Conservation (phyloP, 1,284 basidiomycete genomes). For the Ustilago hordei region DNA sequence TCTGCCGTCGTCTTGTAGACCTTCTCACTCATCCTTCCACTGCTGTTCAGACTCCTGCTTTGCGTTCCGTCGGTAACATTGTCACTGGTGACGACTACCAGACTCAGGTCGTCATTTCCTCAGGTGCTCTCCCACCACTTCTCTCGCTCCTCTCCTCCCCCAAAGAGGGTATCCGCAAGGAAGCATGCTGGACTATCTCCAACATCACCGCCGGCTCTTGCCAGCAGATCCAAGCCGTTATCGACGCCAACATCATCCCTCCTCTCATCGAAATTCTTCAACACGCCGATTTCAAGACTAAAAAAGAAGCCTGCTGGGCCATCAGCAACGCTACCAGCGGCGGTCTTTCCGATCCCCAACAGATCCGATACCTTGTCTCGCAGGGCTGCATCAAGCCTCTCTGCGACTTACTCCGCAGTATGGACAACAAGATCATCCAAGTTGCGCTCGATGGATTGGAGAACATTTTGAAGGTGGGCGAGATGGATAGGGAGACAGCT, state of each 20-base stretch:
- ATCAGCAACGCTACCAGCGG: slow-evolving; percentile 99
- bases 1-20: slow-evolving; percentile 96
- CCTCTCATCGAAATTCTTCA: slow-evolving; percentile 98
- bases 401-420: slow-evolving; percentile 93
- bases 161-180: slow-evolving; percentile 92
- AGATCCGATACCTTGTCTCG: slow-evolving; percentile 96
- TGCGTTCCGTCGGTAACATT: slow-evolving; percentile 98
- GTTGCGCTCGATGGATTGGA: slow-evolving; percentile 96
- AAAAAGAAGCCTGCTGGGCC: slow-evolving; percentile 99
- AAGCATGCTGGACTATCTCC: slow-evolving; percentile 99
- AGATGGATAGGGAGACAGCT: slow-evolving; percentile 88
- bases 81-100: slow-evolving; percentile 98
- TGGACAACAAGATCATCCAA: slow-evolving; percentile 99
- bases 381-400: slow-evolving; percentile 99
- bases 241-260: slow-evolving; percentile 84
- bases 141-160: slow-evolving; percentile 91
- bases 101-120: slow-evolving; percentile 97
- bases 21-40: slow-evolving; percentile 95
- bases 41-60: slow-evolving; percentile 97
- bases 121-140: slow-evolving; percentile 91
- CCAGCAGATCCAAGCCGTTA: slow-evolving; percentile 89
- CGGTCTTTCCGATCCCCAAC: slow-evolving; percentile 93
- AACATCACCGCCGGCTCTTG: slow-evolving; percentile 98
- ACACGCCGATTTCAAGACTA: slow-evolving; percentile 98
- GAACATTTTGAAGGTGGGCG: slow-evolving; percentile 98